phyloP scores from a whole-genome alignment of 257 asterid genomes.

The Solanum megistacrolobum region DNA sequence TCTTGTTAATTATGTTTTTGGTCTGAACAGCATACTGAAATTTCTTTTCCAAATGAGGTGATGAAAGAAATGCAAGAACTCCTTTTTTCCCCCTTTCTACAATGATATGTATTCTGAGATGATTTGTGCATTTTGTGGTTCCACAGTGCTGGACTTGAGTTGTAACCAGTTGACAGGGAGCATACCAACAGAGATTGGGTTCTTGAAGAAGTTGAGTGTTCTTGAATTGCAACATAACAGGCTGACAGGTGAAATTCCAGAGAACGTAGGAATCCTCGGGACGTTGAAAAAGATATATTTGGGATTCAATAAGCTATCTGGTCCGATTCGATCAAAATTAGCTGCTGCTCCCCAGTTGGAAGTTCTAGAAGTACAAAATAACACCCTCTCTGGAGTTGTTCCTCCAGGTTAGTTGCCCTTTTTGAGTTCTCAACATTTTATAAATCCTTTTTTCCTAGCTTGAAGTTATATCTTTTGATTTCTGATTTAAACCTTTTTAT shows the following conservation, averaged over 20 bases:
- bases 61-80: neutral
- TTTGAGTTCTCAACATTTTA: neutral
- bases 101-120: neutral
- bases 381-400: constrained; percentile 63
- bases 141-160: constrained; percentile 66
- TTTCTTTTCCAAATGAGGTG: neutral
- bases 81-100: neutral
- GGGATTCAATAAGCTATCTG: constrained; percentile 64
- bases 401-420: constrained; percentile 24
- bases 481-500: neutral
- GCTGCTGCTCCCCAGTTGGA: constrained; percentile 43
- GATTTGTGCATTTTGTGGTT: neutral
- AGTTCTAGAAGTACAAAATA: constrained; percentile 58
- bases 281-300: constrained; percentile 39
- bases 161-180: constrained; percentile 57
- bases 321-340: constrained; percentile 47
- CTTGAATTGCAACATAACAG: constrained; percentile 44
- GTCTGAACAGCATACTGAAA: neutral
- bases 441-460: neutral
- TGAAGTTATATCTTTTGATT: neutral
- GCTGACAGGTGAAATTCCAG: constrained; percentile 55
- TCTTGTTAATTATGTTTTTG: neutral
- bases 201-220: constrained; percentile 37
- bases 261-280: constrained; percentile 37
- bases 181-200: constrained; percentile 57